A percentile compares a stretch with the other conserved stretches of the same genome.
These are phyloP conservation scores for Larix kaempferi DNA, from an alignment of 75 land plant species.

Conservation along the genomic window DNA sequence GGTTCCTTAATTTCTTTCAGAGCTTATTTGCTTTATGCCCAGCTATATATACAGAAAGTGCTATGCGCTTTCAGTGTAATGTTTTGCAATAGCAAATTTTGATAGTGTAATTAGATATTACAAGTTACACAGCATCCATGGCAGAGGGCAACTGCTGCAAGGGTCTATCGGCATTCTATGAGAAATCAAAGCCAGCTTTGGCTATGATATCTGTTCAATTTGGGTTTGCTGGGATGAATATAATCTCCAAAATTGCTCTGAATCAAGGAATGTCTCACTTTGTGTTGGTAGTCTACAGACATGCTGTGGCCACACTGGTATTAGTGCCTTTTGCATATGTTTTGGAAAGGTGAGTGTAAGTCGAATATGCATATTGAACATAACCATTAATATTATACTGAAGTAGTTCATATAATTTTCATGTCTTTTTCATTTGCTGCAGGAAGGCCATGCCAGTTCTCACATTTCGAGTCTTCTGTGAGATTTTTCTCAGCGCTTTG, in stretches of 20 bases:
- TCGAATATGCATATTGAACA: neutral
- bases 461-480: slow-evolving; percentile 29
- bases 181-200: slow-evolving; percentile 4
- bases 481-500: slow-evolving; percentile 53
- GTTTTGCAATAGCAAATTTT: no score
- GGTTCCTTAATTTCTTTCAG: no score
- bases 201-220: slow-evolving; percentile 9
- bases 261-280: slow-evolving; percentile 9
- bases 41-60: no score
- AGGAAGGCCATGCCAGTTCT: slow-evolving; percentile 55
- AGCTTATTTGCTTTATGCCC: no score
- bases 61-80: no score
- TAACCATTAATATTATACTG: neutral
- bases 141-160: neutral
- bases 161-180: neutral
- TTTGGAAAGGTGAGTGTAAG: neutral
- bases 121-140: neutral
- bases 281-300: slow-evolving; percentile 1
- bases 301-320: slow-evolving; percentile 1
- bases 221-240: slow-evolving; percentile 10
- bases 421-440: slow-evolving; percentile 14
- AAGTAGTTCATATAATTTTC: neutral
- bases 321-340: neutral
- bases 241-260: slow-evolving; percentile 6
- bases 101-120: no score